Percentiles rank a stretch among this genome's conserved stretches.
These are phyloP conservation scores for Globisporangium canariense DNA, from an alignment of 352 stramenopile genomes.

Conservation along the genomic window DNA sequence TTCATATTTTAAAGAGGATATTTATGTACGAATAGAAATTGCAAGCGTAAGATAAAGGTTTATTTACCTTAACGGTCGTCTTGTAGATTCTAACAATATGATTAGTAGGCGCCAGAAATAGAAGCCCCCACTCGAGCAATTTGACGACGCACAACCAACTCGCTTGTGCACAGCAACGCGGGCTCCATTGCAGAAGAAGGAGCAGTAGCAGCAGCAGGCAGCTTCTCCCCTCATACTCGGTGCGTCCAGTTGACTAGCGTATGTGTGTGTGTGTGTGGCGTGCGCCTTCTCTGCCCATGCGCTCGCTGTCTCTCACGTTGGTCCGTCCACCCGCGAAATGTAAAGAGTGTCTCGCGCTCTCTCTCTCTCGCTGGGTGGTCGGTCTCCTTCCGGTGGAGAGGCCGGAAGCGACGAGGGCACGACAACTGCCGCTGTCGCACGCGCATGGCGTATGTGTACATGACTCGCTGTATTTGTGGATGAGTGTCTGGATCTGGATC, in stretches of 20 bases:
- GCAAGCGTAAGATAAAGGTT: neutral
- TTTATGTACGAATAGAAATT: no score
- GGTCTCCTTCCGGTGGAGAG: neutral
- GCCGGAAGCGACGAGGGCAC: neutral
- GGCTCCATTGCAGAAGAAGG: neutral
- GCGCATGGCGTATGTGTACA: neutral
- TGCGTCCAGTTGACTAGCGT: neutral
- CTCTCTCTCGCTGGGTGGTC: neutral
- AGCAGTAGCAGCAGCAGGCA: neutral
- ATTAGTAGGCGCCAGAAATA: neutral
- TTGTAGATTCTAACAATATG: neutral
- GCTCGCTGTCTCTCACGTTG: neutral
- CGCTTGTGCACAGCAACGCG: neutral
- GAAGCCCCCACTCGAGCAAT: neutral
- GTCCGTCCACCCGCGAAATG: neutral
- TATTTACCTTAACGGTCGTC: neutral
- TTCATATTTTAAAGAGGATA: neutral
- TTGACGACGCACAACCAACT: neutral
- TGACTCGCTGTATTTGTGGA: neutral
- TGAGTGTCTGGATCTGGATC: neutral
- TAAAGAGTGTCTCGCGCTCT: neutral
- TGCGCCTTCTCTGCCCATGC: neutral
- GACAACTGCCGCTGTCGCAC: neutral
- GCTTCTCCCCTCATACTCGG: neutral
- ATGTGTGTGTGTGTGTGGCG: neutral